These are phyloP conservation scores for Fusarium sarcochroum DNA, from an alignment of 2,329 filamentous ascomycete genomes.

Conservation along the genomic window DNA sequence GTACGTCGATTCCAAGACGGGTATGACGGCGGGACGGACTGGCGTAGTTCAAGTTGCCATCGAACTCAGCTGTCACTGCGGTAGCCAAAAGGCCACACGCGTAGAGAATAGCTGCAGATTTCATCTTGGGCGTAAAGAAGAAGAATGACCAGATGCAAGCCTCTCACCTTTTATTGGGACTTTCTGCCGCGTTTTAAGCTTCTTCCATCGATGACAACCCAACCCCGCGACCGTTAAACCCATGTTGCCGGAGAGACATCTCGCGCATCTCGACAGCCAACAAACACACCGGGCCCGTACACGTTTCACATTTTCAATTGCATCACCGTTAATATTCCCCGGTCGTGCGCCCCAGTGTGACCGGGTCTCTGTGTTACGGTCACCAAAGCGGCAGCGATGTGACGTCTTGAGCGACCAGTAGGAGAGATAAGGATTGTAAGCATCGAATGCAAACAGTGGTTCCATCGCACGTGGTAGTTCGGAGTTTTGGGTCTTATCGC, in stretches of 20 bases:
- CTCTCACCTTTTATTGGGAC: neutral
- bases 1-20: slow-evolving; percentile 74
- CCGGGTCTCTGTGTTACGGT: slow-evolving; percentile 14
- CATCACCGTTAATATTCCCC: slow-evolving; percentile 19
- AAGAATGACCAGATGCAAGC: neutral
- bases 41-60: slow-evolving; percentile 74
- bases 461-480: slow-evolving; percentile 26
- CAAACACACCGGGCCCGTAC: slow-evolving; percentile 9
- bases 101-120: slow-evolving; percentile 4
- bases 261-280: slow-evolving; percentile 13
- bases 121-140: slow-evolving; percentile 18
- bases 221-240: slow-evolving; percentile 6
- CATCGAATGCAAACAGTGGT: slow-evolving; percentile 32
- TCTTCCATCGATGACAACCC: neutral
- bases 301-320: slow-evolving; percentile 29
- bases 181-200: slow-evolving; percentile 15
- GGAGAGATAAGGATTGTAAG: slow-evolving; percentile 22
- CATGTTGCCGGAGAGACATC: neutral
- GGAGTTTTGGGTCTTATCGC: neutral
- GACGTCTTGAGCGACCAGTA: slow-evolving; percentile 19
- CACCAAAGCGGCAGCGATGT: slow-evolving; percentile 33
- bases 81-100: slow-evolving; percentile 16
- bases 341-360: neutral
- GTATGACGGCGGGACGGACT: slow-evolving; percentile 76
- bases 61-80: slow-evolving; percentile 27